These are phyloP conservation scores for Dujonia santamariae DNA, from an alignment of 1,139 yeast genomes.

Conservation along the genomic window DNA sequence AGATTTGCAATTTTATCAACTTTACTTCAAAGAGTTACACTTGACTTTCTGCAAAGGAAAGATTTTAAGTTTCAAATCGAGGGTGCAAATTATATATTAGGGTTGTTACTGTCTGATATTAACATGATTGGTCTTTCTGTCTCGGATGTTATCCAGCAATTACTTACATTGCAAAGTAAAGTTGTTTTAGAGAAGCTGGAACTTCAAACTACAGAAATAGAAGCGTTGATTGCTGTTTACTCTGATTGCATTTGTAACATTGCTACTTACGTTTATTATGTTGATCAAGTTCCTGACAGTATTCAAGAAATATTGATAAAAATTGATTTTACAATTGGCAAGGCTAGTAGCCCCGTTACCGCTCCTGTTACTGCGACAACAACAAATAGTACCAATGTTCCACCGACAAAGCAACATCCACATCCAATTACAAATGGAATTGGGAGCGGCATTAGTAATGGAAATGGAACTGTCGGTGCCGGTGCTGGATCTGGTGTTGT, in stretches of 20 bases:
- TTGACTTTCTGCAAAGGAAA: conserved; percentile 12
- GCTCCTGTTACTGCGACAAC: no score
- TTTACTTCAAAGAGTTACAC: conserved; percentile 30
- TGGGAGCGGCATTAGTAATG: no score
- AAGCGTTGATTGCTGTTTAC: conserved; percentile 27
- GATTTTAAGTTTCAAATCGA: conserved; percentile 40
- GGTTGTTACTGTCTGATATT: conserved; percentile 72
- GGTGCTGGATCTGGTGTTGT: neutral
- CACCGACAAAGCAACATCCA: no score
- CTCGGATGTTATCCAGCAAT: conserved; percentile 69
- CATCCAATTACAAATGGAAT: no score
- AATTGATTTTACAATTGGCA: conserved; percentile 31
- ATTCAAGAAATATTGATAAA: conserved; percentile 52
- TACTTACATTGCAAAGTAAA: conserved; percentile 57
- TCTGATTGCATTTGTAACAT: conserved; percentile 57
- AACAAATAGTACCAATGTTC: no score
- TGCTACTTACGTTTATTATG: conserved; percentile 71
- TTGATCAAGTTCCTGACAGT: conserved; percentile 78
- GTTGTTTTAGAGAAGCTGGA: conserved; percentile 30
- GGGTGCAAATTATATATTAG: conserved; percentile 55
- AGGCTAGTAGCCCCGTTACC: no score
- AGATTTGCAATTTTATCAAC: conserved; percentile 65
- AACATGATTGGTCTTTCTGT: conserved; percentile 88
- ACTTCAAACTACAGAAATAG: conserved; percentile 18
- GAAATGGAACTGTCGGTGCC: no score